These are phyloP conservation scores for Sarocladium brachiariae DNA, from an alignment of 2,329 filamentous ascomycete species.

Conservation along the genomic window DNA sequence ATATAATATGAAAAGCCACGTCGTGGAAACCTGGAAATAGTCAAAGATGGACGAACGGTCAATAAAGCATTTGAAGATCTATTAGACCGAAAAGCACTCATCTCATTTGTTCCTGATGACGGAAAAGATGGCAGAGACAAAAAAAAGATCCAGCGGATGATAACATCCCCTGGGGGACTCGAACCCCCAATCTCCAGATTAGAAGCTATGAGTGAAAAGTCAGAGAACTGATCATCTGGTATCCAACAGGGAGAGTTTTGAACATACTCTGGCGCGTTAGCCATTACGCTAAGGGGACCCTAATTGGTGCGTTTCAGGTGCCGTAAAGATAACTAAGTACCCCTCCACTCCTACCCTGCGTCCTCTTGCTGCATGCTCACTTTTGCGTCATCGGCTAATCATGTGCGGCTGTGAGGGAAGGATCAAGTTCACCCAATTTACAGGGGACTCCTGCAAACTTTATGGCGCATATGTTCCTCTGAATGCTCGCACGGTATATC, in stretches of 20 bases:
- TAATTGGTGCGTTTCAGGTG: constrained; percentile 1
- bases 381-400: too few species aligned
- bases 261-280: constrained; percentile 10
- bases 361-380: not conserved
- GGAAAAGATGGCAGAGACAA: not conserved
- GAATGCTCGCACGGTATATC: not conserved
- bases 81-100: too few species aligned
- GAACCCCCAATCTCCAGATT: constrained; percentile 10
- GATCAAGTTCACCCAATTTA: too few species aligned
- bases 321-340: not conserved
- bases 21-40: too few species aligned
- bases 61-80: too few species aligned
- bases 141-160: not conserved
- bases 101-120: too few species aligned
- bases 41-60: too few species aligned
- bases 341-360: not conserved
- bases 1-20: too few species aligned
- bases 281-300: constrained; percentile 10
- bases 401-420: too few species aligned
- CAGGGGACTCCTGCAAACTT: too few species aligned
- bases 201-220: constrained; percentile 6
- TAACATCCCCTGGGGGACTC: constrained; percentile 9
- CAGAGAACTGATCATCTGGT: not conserved
- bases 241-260: constrained; percentile 7
- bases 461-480: too few species aligned